Base-by-base conservation (phyloP, 345 rosid genomes). In the Carallia brachiata region DNA sequence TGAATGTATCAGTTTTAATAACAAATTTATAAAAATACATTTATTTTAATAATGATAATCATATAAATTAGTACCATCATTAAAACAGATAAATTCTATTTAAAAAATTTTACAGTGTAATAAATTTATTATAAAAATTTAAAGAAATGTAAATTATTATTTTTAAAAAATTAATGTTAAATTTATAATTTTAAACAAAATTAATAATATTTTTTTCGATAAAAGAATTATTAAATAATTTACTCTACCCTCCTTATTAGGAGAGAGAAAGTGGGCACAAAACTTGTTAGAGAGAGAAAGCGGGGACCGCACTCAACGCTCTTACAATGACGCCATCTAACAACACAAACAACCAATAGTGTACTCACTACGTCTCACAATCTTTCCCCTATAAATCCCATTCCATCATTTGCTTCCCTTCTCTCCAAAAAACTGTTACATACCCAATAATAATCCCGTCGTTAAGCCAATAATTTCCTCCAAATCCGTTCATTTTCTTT, bases 261-360 rank as follows among this genome's bases (percentile, higher is more conserved):
- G 60, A 56, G 28, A 9, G 60, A 56, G 28, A 27, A 30, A 56
- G 32, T 19, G 28, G 15, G 60, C 10, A 53, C 36, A 36, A 7
- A 17, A 54, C 30, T 19, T 36, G 55, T 4, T 56, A 37, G 62
- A 56, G 13, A 57, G 62, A 67, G 37, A 39, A 82, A 58, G 79
- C 84, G 75, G 81, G 77, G 87, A 78, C 84, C 83, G 76, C 87
- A 84, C 83, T 83, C 89, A 81, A 85, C 75, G 70, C 69, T 52
- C 65, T 59, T 53, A 31, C 0, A 55, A 73, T 83, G 89, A 85
- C 81, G 73, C 75, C 86, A 83, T 83, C 71, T 78, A 68, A 68
- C 63, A 69, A 68, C 67, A 73, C 70, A 56, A 68, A 19, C 65
- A 69, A 66, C 72, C 44, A 48, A 70, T 70, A 67, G 81, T 75